These are phyloP conservation scores for Pythium biforme DNA, from an alignment of 352 stramenopile species.

Conservation along the genomic window DNA sequence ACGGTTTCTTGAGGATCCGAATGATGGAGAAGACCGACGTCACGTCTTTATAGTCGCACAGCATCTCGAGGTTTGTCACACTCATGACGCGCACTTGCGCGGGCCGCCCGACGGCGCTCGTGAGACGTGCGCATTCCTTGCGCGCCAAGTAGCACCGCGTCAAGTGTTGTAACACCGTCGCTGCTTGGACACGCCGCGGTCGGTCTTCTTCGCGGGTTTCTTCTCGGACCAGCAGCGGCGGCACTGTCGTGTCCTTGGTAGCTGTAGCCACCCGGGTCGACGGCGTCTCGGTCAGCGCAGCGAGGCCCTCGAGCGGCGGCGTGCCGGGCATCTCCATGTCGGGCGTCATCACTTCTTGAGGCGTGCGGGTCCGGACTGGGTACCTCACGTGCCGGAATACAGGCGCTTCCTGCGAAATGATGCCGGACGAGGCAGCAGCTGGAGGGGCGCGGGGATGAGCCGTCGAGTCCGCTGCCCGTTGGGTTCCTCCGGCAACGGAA, in stretches of 20 bases:
- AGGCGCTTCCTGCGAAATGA: not conserved
- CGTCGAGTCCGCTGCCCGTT: not conserved
- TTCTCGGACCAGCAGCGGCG: slow-evolving; percentile 26
- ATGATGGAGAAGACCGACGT: slow-evolving; percentile 70
- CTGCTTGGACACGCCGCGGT: slow-evolving; percentile 33
- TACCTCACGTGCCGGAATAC: slow-evolving; percentile 27
- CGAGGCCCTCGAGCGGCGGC: slow-evolving; percentile 38
- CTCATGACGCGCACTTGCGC: slow-evolving; percentile 55
- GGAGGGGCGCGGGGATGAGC: slow-evolving; percentile 2
- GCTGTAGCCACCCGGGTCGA: not conserved
- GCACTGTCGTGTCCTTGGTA: slow-evolving; percentile 5
- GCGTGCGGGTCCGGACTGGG: not conserved
- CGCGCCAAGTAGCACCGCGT: slow-evolving; percentile 39
- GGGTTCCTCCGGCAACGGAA: not conserved
- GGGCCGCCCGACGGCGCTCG: slow-evolving; percentile 54
- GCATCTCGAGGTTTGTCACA: slow-evolving; percentile 57
- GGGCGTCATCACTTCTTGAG: slow-evolving; percentile 2
- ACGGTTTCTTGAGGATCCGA: slow-evolving; percentile 83
- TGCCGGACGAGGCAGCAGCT: not conserved
- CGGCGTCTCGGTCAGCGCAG: not conserved
- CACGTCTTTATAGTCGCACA: slow-evolving; percentile 78
- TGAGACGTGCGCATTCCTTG: slow-evolving; percentile 25
- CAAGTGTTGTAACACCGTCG: slow-evolving; percentile 34
- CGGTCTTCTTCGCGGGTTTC: slow-evolving; percentile 35
- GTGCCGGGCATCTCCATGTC: slow-evolving; percentile 48